phyloP scores from a whole-genome alignment of 306 rosid genomes.

The Casuarina glauca region DNA sequence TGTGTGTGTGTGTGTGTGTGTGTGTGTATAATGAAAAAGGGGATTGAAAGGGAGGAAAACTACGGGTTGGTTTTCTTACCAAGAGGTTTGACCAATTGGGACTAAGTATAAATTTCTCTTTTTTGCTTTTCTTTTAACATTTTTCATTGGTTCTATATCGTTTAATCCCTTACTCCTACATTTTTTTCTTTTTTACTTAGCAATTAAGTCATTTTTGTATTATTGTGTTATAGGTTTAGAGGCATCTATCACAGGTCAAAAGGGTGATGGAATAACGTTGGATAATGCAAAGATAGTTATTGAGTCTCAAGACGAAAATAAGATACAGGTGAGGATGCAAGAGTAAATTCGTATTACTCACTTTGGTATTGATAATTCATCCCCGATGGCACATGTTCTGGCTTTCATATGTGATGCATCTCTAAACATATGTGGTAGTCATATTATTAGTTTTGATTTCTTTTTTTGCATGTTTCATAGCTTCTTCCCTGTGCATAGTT shows the following conservation, averaged over 20 bases:
- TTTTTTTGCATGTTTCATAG: slow-evolving; percentile 1
- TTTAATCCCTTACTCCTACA: slow-evolving; percentile 2
- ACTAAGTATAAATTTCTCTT: too few relatives aligned
- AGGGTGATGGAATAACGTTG: slow-evolving; percentile 35
- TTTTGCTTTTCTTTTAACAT: background rate
- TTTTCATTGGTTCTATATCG: background rate
- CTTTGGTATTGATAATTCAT: background rate
- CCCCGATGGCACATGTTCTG: background rate
- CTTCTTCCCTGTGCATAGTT: background rate
- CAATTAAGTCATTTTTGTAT: slow-evolving; percentile 1
- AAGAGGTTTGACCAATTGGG: too few relatives aligned
- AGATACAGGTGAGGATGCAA: slow-evolving; percentile 58
- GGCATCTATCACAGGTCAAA: slow-evolving; percentile 63
- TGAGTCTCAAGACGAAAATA: slow-evolving; percentile 57
- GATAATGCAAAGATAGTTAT: slow-evolving; percentile 49
- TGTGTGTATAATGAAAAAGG: too few relatives aligned
- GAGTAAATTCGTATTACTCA: background rate
- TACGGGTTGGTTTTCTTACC: too few relatives aligned
- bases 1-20: too few relatives aligned
- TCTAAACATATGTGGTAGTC: background rate
- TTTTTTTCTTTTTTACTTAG: background rate
- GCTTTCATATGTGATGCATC: slow-evolving; percentile 3
- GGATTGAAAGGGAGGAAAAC: too few relatives aligned
- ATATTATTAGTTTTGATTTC: background rate
- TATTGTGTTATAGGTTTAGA: slow-evolving; percentile 57